Evolutionary conservation across 129 eudicot genomes (phyloP), one percentile per base, ranked within the genome.

Genomic region (Chrysanthemum makinoi): DNA sequence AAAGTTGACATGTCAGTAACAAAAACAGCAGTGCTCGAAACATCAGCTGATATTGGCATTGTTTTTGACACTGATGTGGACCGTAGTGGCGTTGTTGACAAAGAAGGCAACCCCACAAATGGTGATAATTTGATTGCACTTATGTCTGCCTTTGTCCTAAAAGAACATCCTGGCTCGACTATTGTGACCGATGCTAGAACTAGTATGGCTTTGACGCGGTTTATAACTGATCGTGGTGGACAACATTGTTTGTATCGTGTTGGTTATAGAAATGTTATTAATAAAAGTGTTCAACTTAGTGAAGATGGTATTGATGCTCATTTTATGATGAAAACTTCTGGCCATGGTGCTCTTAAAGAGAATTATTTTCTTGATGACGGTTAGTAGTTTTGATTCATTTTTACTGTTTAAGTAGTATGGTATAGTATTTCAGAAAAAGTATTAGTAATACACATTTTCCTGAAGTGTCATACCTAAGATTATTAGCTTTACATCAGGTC

Each of bases 61-160:
- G 99, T 94, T 54, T 94, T 94, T 26, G 99, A 94, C 77, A 94
- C 99, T 0, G 99, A 94, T 59, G 99, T 94, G 5, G 99, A 94
- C 71, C 86, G 99, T 4, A 94, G 99, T 19, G 99, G 97, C 1
- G 96, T 94, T 13, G 99, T 94, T 10, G 99, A 94, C 58, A 82
- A 75, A 43, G 69, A 83, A 10, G 99, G 99, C 0, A 90, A 86
- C 79, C 99, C 99, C 10, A 94, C 90, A 50, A 94, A 94, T 50
- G 99, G 99, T 11, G 99, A 94, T 39, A 87, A 72, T 74, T 82
- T 94, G 28, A 94, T 94, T 47, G 99, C 96, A 0, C 87, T 94
- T 15, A 94, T 94, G 99, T 75, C 99, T 0, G 83, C 99, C 57
- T 90, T 94, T 66, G 96, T 94, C 20, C 46, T 94, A 9, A 87